Conservation (phyloP, 2,329 filamentous ascomycete genomes). For the Nemania serpens region DNA sequence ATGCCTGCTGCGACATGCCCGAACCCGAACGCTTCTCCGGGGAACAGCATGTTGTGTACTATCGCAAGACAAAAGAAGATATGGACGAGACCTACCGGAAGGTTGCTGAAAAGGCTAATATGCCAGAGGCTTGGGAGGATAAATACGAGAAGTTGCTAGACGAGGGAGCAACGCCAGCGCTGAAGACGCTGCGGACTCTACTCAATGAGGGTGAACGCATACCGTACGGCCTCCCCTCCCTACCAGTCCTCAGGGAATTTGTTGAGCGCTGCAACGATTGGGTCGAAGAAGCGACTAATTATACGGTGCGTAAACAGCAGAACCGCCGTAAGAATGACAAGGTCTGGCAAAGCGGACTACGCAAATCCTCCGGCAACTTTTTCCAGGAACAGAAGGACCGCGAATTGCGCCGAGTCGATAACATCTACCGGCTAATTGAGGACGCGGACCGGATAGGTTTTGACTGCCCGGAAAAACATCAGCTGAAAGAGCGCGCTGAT, state of each 20-base stretch:
- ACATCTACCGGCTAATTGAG: constrained; percentile 81
- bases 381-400: constrained; percentile 77
- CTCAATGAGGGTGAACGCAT: constrained; percentile 96
- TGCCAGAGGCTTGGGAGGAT: constrained; percentile 87
- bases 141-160: constrained; percentile 86
- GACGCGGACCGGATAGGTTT: constrained; percentile 89
- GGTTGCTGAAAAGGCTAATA: constrained; percentile 81
- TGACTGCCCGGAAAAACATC: constrained; percentile 87
- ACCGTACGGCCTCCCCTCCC: constrained; percentile 82
- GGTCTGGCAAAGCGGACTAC: constrained; percentile 74
- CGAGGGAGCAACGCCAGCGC: constrained; percentile 79
- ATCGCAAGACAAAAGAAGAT: constrained; percentile 74
- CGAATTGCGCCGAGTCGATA: constrained; percentile 85
- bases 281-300: constrained; percentile 95
- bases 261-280: constrained; percentile 97
- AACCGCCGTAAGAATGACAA: constrained; percentile 95
- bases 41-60: constrained; percentile 73
- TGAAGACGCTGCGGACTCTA: constrained; percentile 83
- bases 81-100: constrained; percentile 72
- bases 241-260: constrained; percentile 82
- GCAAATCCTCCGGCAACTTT: constrained; percentile 65
- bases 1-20: constrained; percentile 76
- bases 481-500: constrained; percentile 82
- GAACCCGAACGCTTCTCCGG: constrained; percentile 71
- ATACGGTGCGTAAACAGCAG: constrained; percentile 96